Evolutionary conservation across 371 early-diverging fungal species (phyloP).

Genomic region (Nosema muscidifuracis): DNA sequence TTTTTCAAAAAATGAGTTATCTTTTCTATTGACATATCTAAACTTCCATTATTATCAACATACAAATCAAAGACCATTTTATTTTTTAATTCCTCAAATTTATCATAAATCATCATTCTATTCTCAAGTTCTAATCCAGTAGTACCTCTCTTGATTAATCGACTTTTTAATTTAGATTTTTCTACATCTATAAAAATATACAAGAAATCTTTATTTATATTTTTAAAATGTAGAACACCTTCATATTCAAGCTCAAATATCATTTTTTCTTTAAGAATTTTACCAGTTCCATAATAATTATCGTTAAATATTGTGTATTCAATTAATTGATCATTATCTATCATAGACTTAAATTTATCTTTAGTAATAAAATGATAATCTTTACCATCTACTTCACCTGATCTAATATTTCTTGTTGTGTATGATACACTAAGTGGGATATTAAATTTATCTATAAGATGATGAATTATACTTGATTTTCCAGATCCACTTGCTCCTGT

Average conservation of each 20-base stretch:
- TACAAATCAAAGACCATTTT: background rate
- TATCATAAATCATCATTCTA: background rate
- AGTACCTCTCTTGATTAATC: conserved; percentile 12
- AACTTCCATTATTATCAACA: background rate
- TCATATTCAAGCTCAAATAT: conserved; percentile 58
- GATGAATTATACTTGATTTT: conserved; percentile 84
- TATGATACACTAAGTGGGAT: conserved; percentile 92
- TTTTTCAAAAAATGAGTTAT: background rate
- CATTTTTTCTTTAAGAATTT: conserved; percentile 62
- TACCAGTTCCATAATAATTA: conserved; percentile 75
- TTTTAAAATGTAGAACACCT: conserved; percentile 51
- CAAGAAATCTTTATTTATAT: conserved; percentile 12
- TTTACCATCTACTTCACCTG: conserved; percentile 75
- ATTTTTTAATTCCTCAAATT: conserved; percentile 3
- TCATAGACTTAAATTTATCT: conserved; percentile 69
- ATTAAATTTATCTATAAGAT: conserved; percentile 72
- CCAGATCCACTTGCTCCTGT: conserved; percentile 85
- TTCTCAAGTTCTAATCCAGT: background rate
- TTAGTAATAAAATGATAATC: conserved; percentile 82
- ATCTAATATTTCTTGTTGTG: conserved; percentile 83
- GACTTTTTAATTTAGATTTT: conserved; percentile 3
- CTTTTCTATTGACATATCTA: background rate
- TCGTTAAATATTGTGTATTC: conserved; percentile 84
- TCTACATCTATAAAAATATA: conserved; percentile 29
- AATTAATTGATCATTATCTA: conserved; percentile 72